phyloP scores from a whole-genome alignment of 805 yeast genomes.

The Saturnispora gosingensis region DNA sequence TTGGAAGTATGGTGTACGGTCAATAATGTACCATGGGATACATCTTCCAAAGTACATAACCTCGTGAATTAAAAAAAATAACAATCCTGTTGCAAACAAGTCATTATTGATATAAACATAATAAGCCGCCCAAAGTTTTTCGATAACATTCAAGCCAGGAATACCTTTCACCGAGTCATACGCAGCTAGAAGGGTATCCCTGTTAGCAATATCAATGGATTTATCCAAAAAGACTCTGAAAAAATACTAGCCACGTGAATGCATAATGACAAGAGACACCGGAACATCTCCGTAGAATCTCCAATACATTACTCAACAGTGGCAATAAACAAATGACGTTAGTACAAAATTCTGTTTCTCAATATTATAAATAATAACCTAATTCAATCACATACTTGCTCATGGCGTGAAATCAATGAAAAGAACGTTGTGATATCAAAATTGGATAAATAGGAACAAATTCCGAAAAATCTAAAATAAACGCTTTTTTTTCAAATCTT shows the following conservation, averaged over 20 bases:
- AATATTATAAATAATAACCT: neutral
- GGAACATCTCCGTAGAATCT: neutral
- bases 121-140: conserved; percentile 82
- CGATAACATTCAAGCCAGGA: conserved; percentile 33
- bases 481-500: neutral
- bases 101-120: conserved; percentile 82
- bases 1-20: conserved; percentile 74
- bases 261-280: neutral
- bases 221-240: conserved; percentile 22
- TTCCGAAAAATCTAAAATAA: neutral
- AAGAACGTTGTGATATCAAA: neutral
- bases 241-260: neutral
- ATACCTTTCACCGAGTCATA: conserved; percentile 22
- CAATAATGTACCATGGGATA: conserved; percentile 87
- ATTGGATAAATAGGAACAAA: neutral
- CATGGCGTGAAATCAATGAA: neutral
- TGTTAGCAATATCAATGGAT: conserved; percentile 16
- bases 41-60: conserved; percentile 85
- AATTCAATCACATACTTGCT: conserved; percentile 8
- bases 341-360: neutral
- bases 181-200: conserved; percentile 18
- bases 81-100: conserved; percentile 80
- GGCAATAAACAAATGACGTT: neutral
- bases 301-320: neutral
- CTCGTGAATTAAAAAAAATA: conserved; percentile 80